Percentiles rank a stretch among this genome's conserved stretches.
Evolutionary conservation across 768 basidiomycete species (phyloP).

Genomic region (Russula griseocarnosa): DNA sequence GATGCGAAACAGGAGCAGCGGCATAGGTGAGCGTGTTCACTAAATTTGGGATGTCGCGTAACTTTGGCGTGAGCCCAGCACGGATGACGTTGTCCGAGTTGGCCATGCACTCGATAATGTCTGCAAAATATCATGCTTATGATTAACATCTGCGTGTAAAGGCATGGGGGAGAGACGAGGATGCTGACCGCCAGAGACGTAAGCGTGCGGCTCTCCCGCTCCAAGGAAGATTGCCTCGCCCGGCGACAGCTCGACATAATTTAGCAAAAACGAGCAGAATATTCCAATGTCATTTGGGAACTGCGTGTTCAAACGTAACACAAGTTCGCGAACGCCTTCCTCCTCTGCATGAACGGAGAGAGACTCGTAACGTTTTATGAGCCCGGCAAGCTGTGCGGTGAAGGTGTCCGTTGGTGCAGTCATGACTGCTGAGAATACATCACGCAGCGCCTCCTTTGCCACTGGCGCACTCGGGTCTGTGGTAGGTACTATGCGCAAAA

Average conservation of each 20-base stretch:
- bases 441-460: constrained; percentile 62
- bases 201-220: constrained; percentile 96
- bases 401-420: constrained; percentile 55
- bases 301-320: constrained; percentile 59
- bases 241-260: constrained; percentile 70
- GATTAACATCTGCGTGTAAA: not conserved
- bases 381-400: constrained; percentile 48
- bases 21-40: constrained; percentile 83
- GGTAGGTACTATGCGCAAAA: constrained; percentile 46
- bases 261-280: constrained; percentile 86
- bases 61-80: constrained; percentile 94
- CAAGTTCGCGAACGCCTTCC: constrained; percentile 54
- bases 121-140: constrained; percentile 38
- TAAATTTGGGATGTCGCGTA: constrained; percentile 89
- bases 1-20: constrained; percentile 61
- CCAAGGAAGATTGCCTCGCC: constrained; percentile 94
- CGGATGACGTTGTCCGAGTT: constrained; percentile 99
- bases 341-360: constrained; percentile 41
- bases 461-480: constrained; percentile 42
- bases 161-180: constrained; percentile 8
- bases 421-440: constrained; percentile 83
- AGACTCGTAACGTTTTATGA: constrained; percentile 61
- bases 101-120: constrained; percentile 99
- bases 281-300: constrained; percentile 93
- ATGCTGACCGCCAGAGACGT: constrained; percentile 79